Base-by-base conservation (phyloP, 1,284 basidiomycete genomes). In the Veloboletus limbatus region DNA sequence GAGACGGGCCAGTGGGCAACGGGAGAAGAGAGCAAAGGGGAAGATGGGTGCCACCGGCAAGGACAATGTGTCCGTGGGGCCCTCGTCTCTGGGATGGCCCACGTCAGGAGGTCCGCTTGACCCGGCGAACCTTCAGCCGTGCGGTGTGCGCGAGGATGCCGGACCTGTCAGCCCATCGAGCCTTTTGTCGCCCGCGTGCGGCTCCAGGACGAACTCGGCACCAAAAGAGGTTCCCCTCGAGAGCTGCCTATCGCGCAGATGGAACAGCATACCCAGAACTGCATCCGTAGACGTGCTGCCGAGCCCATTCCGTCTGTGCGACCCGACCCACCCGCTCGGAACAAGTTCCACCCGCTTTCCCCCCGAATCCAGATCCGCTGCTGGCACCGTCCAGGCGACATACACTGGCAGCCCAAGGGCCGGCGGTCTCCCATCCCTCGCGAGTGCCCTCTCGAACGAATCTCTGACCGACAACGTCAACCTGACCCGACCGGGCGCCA, bases 91-190 rank as follows among this genome's bases (percentile, higher is more conserved):
- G 25, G 40, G 30, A 11, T 66, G 58, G 60, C 62, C 51, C 0
- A 36, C 45, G 32, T 63, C 60, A 0, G 63, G 53, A 0, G 60
- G 63, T 7, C 60, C 63, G 8, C 63, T 65, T 42, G 59, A 61
- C 48, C 56, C 47, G 8, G 47, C 22, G 20, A 57, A 57, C 28
- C 43, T 56, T 10, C 46, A 45, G 8, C 56, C 54, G 7, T 49
- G 40, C 20, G 43, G 55, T 4, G 11, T 46, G 22, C 51, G 38
- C 20, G 48, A 50, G 11, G 16, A 11, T 9, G 25, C 13, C 21
- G 6, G 6, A 6, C 17, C 22, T 10, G 21, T 18, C 20, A n/a
- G 33, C 17, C 35, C 43, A n/a, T n/a, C n/a, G n/a, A n/a, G n/a
- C n/a, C n/a, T n/a, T n/a, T n/a, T n/a, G 21, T 49, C 44, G n/a